Base-by-base conservation (phyloP, 2,329 filamentous ascomycete species). In the Aspergillus niger region DNA sequence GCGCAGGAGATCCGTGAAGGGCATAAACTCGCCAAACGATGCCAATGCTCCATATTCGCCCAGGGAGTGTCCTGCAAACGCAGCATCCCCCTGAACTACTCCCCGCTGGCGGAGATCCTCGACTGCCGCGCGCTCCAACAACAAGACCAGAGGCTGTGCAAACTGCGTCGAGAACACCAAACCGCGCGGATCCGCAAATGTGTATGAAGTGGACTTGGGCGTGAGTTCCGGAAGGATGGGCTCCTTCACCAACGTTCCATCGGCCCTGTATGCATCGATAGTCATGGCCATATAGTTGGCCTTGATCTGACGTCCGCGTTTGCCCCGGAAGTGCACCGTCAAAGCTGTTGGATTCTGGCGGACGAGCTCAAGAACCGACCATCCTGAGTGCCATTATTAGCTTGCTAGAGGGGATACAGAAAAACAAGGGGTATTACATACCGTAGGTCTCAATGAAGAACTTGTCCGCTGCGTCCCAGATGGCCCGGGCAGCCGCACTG, bases 101-200 rank as follows among this genome's bases (percentile, higher is more conserved):
- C 94, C 94, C 83, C 96, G 97, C 69, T 91, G 85, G 72, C 91
- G 91, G 92, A 98, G 97, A 77, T 97, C 94, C 79, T 97, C 93
- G 70, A 97, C 97, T 70, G 91, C 95, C 56, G 94, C 94, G 85
- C 97, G 97, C 83, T 97, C 94, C 93, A 97, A 97, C 38, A 97
- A 85, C 0, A 94, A 97, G 69, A 98, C 82, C 51, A 94, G 93
- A 36, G 94, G 94, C 79, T 98, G 94, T 0, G 94, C 97, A 82
- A 98, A 98, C 75, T 97, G 94, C 3, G 94, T 97, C 3, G 93
- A 92, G 32, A 93, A 97, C 32, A 98, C 85, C 57, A 98, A 85
- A 71, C 94, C 94, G 5, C 90, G 92, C 2, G 94, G 93, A 13
- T 93, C 97, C 61, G 89, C 86, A 83, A 97, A 98, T 1, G 94